These are phyloP conservation scores for Candida andamanensis DNA, from an alignment of 805 yeast species.

Conservation along the genomic window DNA sequence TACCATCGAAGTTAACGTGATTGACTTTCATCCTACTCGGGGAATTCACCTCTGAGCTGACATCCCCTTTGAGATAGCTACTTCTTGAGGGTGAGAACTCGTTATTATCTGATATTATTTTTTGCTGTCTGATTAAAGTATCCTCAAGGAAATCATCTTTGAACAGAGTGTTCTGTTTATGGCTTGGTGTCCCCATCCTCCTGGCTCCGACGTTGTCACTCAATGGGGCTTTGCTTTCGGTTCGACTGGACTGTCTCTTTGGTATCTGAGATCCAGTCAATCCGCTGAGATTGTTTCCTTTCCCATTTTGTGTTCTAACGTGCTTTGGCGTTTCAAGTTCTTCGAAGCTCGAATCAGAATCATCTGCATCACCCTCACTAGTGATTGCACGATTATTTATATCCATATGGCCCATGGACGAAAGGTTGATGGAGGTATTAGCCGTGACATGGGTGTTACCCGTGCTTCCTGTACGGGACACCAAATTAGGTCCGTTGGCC, in stretches of 20 bases:
- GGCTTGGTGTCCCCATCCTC: not conserved
- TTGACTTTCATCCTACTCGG: not conserved
- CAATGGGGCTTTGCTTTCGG: not conserved
- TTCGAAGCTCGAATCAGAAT: conserved; percentile 5
- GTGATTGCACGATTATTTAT: no score
- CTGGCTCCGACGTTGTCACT: not conserved
- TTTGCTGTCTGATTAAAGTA: conserved; percentile 12
- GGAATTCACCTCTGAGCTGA: not conserved
- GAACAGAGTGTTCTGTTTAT: no score
- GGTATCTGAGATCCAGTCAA: no score
- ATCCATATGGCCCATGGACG: no score
- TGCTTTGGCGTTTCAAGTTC: conserved; percentile 22
- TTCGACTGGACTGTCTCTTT: not conserved
- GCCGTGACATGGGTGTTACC: no score
- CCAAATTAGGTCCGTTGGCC: no score
- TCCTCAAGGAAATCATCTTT: no score
- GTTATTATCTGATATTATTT: conserved; percentile 21
- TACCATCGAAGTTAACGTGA: conserved; percentile 4
- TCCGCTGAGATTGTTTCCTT: no score
- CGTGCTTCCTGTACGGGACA: no score
- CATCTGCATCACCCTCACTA: not conserved
- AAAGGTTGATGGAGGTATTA: no score
- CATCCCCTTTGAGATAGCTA: conserved; percentile 1
- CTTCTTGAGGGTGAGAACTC: conserved; percentile 15
- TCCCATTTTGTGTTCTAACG: no score